Conservation (phyloP, 169 alveolate species). For the Babesia microti region DNA sequence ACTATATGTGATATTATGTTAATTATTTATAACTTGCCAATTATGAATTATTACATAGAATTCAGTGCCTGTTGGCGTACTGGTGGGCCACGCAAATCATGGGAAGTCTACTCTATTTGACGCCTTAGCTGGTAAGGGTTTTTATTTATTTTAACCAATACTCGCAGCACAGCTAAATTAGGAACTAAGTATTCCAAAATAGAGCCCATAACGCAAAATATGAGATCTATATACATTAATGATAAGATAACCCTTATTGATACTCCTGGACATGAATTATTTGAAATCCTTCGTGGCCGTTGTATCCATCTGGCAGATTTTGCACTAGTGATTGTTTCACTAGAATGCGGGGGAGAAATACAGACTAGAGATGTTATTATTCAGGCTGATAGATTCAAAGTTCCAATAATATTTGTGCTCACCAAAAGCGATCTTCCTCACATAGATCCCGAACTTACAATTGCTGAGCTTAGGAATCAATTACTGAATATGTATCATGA, state of each 20-base stretch:
- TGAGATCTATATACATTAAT: constrained; percentile 29
- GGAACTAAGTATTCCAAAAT: too few relatives aligned
- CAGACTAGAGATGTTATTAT: constrained; percentile 61
- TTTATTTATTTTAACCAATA: neutral
- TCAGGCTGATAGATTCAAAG: constrained; percentile 61
- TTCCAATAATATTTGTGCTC: constrained; percentile 58
- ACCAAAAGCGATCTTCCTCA: constrained; percentile 53
- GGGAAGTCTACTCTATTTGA: constrained; percentile 72
- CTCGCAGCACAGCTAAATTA: neutral
- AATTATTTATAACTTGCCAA: neutral
- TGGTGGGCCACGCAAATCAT: constrained; percentile 74
- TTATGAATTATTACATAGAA: constrained; percentile 11
- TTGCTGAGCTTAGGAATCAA: constrained; percentile 49
- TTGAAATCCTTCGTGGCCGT: constrained; percentile 60
- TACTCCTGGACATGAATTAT: constrained; percentile 68
- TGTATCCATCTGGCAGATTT: constrained; percentile 63
- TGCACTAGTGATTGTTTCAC: constrained; percentile 53
- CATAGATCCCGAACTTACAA: constrained; percentile 45
- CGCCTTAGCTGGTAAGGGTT: constrained; percentile 18
- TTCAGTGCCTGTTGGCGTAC: constrained; percentile 56
- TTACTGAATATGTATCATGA: constrained; percentile 33
- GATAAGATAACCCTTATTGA: constrained; percentile 50
- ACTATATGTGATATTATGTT: neutral
- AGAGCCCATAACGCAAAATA: constrained; percentile 44
- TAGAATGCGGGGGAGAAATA: constrained; percentile 52